A percentile compares a stretch with the other conserved stretches of the same genome.
Evolutionary conservation across 1,139 yeast genomes (phyloP).

Genomic region (Scheffersomyces titani): DNA sequence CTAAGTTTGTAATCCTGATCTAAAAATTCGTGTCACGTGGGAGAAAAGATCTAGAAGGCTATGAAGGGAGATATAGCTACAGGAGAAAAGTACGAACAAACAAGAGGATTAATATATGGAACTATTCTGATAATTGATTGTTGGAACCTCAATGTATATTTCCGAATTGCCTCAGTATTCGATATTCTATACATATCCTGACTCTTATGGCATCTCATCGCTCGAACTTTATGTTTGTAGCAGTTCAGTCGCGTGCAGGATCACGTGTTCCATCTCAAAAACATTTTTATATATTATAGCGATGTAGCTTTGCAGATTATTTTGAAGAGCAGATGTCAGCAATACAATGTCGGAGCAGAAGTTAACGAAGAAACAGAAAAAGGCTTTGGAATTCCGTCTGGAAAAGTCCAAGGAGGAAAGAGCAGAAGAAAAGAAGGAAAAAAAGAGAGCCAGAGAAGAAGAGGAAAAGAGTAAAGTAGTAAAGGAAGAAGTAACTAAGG

Average conservation of each 20-base stretch:
- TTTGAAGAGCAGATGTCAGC: neutral
- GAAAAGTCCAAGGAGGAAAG: constrained; percentile 45
- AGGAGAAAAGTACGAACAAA: neutral
- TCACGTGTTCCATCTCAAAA: neutral
- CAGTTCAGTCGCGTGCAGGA: neutral
- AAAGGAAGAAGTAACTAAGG: neutral
- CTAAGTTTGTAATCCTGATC: neutral
- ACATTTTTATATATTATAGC: neutral
- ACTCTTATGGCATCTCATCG: neutral
- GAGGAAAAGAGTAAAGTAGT: constrained; percentile 2
- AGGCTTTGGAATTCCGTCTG: constrained; percentile 71
- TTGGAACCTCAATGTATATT: too few species aligned
- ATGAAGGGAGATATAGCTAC: neutral
- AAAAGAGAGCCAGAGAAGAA: constrained; percentile 14
- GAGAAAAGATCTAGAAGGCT: neutral
- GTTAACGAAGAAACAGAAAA: constrained; percentile 76
- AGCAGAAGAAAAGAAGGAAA: constrained; percentile 28
- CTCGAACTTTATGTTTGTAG: neutral
- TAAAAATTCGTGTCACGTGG: neutral
- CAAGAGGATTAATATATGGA: too few species aligned
- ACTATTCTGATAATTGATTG: neutral
- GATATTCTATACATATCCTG: neutral
- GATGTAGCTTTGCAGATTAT: neutral
- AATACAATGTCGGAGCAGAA: constrained; percentile 36
- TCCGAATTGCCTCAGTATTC: neutral